A percentile compares a stretch with the other conserved stretches of the same genome.
Evolutionary conservation across 2,329 filamentous ascomycete genomes (phyloP).

Genomic region (Trichoderma endophyticum): DNA sequence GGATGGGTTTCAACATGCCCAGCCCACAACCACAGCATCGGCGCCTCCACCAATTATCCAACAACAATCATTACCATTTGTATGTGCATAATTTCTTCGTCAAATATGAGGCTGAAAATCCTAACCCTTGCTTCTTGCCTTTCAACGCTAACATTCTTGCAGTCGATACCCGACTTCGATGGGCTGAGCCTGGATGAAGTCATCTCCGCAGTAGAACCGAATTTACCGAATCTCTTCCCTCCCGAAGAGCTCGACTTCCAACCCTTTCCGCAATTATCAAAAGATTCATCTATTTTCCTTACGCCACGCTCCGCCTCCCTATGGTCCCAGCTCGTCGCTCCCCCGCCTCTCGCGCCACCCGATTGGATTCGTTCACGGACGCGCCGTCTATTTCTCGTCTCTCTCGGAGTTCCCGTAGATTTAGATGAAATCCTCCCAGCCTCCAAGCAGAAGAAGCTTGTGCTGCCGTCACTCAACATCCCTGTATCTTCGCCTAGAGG

Average conservation of each 20-base stretch:
- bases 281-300: constrained; percentile 67
- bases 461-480: constrained; percentile 84
- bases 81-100: constrained; percentile 28
- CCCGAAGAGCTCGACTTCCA: constrained; percentile 52
- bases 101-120: background rate
- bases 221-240: constrained; percentile 65
- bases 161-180: constrained; percentile 68
- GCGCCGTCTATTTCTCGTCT: constrained; percentile 90
- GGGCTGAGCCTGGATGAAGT: constrained; percentile 60
- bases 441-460: constrained; percentile 95
- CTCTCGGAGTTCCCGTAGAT: constrained; percentile 91
- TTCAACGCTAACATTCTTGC: constrained; percentile 1
- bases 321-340: constrained; percentile 94
- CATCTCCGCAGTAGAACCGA: constrained; percentile 58
- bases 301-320: constrained; percentile 84
- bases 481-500: constrained; percentile 52
- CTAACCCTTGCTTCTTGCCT: background rate
- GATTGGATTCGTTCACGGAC: constrained; percentile 98
- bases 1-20: constrained; percentile 63
- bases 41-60: constrained; percentile 30
- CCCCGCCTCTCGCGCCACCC: constrained; percentile 88
- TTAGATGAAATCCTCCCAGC: constrained; percentile 95
- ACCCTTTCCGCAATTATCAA: constrained; percentile 48
- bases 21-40: constrained; percentile 29
- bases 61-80: constrained; percentile 45